Evolutionary conservation across 352 stramenopile genomes (phyloP), one percentile per base, ranked within the genome.

Genomic region (Aphanomyces stellatus): DNA sequence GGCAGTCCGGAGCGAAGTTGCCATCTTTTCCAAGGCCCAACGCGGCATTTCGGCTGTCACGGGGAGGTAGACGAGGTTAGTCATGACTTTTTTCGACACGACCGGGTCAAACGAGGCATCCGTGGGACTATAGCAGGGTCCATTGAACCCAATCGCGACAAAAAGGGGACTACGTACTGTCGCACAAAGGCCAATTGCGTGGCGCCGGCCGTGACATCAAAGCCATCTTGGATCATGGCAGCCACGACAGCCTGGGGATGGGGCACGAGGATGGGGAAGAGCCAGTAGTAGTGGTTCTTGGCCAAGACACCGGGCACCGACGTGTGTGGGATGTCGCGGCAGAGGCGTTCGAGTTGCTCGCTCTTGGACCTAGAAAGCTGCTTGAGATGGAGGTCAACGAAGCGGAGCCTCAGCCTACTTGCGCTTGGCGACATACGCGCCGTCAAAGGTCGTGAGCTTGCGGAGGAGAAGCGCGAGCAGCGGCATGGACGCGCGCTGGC

Each of bases 21-120:
- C 71, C 84, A 92, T 92, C 69, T 91, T 92, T 43, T 86, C 69
- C 34, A 92, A 74, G 3, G 82, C 84, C 84, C 84, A 92, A 13
- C 87, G 74, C 0, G 84, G 84, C 30, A 75, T 90, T 72, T 92
- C 84, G 4, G 84, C 75, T 0, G 84, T 92, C 51, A 92, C 76
- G 13, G 84, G 84, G 43, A 92, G 64, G 59, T 92, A 92, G 30
- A 92, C 80, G 46, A 92, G 76, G 59, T 80, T 92, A 28, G 69
- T 78, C 83, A 92, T 92, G 48, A 92, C 84, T 41, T 64, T 70
- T 65, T 90, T 92, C 15, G 83, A 81, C 37, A 88, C 73, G 5
- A 69, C 42, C 17, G 83, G 83, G 43, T 92, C 83, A 56, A 85
- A 72, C 6, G 73, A 72, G 7, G 57, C 64, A 31, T 82, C 81